Conservation (phyloP, 208 protist species). For the Trypanosoma cruzi region DNA sequence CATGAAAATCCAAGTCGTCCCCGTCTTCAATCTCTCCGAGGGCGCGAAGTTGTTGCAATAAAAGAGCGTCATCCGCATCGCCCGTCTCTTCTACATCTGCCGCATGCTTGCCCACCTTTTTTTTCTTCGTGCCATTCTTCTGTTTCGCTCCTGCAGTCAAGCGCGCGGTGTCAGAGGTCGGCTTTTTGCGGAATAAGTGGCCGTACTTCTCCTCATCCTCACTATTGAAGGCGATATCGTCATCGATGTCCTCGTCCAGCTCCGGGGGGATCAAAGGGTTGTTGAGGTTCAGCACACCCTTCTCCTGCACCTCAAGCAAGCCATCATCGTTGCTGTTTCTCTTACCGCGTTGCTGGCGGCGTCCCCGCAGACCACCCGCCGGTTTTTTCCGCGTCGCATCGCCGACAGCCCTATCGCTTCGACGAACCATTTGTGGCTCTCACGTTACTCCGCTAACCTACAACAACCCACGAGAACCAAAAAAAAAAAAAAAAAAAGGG, state of each 20-base stretch:
- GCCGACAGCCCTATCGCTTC: constrained; percentile 13
- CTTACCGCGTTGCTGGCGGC: background rate
- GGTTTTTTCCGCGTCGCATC: background rate
- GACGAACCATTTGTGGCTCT: constrained; percentile 17
- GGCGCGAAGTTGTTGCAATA: constrained; percentile 46
- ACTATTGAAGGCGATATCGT: constrained; percentile 91
- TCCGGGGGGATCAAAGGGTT: constrained; percentile 87
- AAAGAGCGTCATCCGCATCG: constrained; percentile 52
- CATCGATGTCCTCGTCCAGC: constrained; percentile 91
- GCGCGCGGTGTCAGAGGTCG: constrained; percentile 23
- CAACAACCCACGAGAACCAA: background rate
- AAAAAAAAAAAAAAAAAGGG: constrained; percentile 10
- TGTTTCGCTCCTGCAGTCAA: background rate
- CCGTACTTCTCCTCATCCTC: constrained; percentile 90
- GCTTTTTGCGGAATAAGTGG: constrained; percentile 61
- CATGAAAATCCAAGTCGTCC: constrained; percentile 61
- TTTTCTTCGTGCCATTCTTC: constrained; percentile 36
- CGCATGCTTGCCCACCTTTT: constrained; percentile 4
- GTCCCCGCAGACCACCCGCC: background rate
- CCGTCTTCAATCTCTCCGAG: constrained; percentile 51
- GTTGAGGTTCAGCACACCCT: constrained; percentile 68
- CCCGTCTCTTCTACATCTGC: constrained; percentile 1
- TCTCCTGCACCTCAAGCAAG: constrained; percentile 45
- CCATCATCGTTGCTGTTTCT: constrained; percentile 12
- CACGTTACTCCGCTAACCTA: background rate